Base-by-base conservation (phyloP, 2,329 filamentous ascomycete species). In the Trichoderma atrobrunneum region DNA sequence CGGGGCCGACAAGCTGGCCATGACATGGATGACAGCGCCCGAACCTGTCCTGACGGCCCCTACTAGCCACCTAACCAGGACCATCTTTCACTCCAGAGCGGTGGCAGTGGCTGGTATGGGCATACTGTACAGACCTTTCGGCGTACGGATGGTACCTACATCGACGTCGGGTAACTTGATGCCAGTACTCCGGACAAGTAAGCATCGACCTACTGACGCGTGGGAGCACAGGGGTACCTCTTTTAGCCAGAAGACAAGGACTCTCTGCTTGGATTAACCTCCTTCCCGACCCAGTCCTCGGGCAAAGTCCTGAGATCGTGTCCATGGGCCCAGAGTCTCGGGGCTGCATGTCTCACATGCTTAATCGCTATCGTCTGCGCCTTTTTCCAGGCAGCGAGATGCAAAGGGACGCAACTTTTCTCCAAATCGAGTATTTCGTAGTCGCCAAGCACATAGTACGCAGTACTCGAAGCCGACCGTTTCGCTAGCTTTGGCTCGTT, bases 241-340 rank as follows among this genome's bases (percentile, higher is more conserved):
- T 48, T 60, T 68, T 60, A 68, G 65, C 65, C 65, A 68, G 65
- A 59, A 60, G 54, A 59, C 54, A 36, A 57, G 54, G 54, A 32
- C 28, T 36, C 64, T 66, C n/a, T 56, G 11, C 28, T 24, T 66
- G 60, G 60, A 26, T 56, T n/a, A 36, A 51, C 64, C 48, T 68
- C 65, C 65, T 60, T 60, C 65, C 65, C n/a, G 34, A 21, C 54
- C 65, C 24, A 68, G 54, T 21, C 36, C 32, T 68, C 65, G 65
- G 54, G 34, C 65, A 60, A 60, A 43, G 54, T 68, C 24, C 54
- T 60, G 34, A 18, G 21, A 56, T 67, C 64, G 64, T 57, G 24
- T 30, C 64, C 51, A 34, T 16, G 64, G 54, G 28, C 39, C 54
- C 34, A 43, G 54, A 48, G 21, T n/a, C n/a, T 59, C 26, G 34